These are phyloP conservation scores for Mrakia frigida DNA, from an alignment of 768 basidiomycete genomes.

Conservation along the genomic window DNA sequence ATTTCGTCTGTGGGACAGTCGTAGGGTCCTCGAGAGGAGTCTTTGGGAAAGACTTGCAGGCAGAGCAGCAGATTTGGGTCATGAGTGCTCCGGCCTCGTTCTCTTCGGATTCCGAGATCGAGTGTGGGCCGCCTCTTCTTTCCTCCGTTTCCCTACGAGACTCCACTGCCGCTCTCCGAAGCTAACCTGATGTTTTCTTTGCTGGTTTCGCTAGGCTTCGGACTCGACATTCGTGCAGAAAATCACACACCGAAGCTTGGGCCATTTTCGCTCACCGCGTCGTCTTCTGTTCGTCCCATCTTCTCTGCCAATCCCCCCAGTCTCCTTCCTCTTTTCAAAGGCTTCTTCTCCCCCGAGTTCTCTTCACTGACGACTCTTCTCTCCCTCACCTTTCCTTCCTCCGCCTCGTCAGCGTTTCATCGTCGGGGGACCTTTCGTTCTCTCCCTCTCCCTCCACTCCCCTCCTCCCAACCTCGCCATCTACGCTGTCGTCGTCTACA, in stretches of 20 bases:
- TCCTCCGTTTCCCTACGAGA: not conserved
- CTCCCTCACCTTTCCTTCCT: not conserved
- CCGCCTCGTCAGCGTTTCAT: not conserved
- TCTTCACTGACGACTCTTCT: not conserved
- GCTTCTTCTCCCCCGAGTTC: not conserved
- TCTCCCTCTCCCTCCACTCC: not conserved
- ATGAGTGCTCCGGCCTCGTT: not conserved
- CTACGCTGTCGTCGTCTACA: constrained; percentile 4
- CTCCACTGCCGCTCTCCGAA: not conserved
- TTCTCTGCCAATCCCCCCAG: not conserved
- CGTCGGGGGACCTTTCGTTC: not conserved
- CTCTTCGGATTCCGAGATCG: not conserved
- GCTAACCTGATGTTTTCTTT: not conserved
- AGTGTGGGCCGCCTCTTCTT: not conserved
- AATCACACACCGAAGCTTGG: not conserved
- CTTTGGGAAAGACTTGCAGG: not conserved
- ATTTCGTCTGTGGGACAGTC: not conserved
- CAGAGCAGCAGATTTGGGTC: not conserved
- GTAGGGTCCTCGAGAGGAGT: not conserved
- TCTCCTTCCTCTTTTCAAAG: too few species aligned
- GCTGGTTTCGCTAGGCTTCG: not conserved
- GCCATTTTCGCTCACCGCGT: not conserved
- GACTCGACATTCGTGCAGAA: not conserved
- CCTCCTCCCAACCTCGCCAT: constrained; percentile 10
- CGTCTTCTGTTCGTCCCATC: not conserved